phyloP scores from a whole-genome alignment of 2,329 filamentous ascomycete genomes.

The Emergomyces orientalis region DNA sequence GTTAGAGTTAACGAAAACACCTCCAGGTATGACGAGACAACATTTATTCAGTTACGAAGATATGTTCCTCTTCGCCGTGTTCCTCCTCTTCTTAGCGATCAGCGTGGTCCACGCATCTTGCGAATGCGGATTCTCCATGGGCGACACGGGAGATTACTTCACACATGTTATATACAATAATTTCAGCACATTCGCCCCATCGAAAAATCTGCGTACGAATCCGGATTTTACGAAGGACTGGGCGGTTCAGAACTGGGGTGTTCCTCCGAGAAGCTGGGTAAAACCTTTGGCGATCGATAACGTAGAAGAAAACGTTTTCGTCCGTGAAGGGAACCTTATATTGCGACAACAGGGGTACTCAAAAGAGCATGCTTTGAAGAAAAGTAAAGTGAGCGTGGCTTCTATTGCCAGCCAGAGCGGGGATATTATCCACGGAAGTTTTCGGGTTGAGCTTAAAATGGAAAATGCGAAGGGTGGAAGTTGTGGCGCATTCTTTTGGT shows the following conservation, averaged over 20 bases:
- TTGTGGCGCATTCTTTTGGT: constrained; percentile 25
- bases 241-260: constrained; percentile 22
- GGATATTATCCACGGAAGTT: constrained; percentile 23
- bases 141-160: constrained; percentile 19
- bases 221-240: constrained; percentile 19
- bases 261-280: constrained; percentile 17
- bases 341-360: constrained; percentile 21
- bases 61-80: background rate
- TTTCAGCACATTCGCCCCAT: constrained; percentile 17
- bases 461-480: constrained; percentile 21
- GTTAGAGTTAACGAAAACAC: background rate
- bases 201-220: constrained; percentile 16
- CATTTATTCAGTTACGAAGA: background rate
- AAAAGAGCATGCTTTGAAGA: constrained; percentile 13
- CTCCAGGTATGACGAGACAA: background rate
- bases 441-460: constrained; percentile 21
- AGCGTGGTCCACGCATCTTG: constrained; percentile 11
- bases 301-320: constrained; percentile 20
- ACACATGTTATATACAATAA: constrained; percentile 22
- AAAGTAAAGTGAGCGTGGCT: constrained; percentile 21
- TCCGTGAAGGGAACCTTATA: constrained; percentile 19
- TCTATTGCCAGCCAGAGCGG: constrained; percentile 19
- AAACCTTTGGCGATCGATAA: constrained; percentile 21
- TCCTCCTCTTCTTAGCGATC: constrained; percentile 1
- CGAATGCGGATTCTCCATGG: constrained; percentile 16